Percentiles rank a stretch among this genome's conserved stretches.
phyloP scores from a whole-genome alignment of 768 basidiomycete genomes.

The Suillus variegatus region DNA sequence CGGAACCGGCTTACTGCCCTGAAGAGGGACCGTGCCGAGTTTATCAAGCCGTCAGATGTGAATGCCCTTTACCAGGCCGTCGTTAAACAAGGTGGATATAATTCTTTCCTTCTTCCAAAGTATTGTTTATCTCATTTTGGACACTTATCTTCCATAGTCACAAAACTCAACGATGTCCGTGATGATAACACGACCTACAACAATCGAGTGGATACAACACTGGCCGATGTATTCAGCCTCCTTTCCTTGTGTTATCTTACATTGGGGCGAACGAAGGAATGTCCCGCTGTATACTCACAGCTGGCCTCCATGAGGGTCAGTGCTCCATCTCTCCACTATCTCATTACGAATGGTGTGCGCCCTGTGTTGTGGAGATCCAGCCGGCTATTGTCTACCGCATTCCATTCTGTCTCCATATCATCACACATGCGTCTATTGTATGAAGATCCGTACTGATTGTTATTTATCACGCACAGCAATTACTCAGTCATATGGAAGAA shows the following conservation, averaged over 20 bases:
- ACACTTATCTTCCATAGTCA: conserved; percentile 52
- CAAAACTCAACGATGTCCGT: conserved; percentile 87
- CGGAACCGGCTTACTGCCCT: conserved; percentile 92
- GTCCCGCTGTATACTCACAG: conserved; percentile 94
- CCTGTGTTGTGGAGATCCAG: not conserved
- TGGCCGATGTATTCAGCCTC: conserved; percentile 94
- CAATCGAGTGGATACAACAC: conserved; percentile 92
- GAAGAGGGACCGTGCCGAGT: conserved; percentile 91
- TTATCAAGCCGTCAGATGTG: conserved; percentile 92
- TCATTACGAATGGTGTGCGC: not conserved
- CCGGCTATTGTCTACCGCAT: conserved; percentile 18
- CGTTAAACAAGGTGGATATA: conserved; percentile 82
- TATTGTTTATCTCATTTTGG: not conserved
- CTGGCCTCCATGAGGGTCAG: conserved; percentile 94
- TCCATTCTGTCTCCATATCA: conserved; percentile 11
- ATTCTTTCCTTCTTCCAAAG: not conserved
- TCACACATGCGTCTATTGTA: not conserved
- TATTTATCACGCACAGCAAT: conserved; percentile 60
- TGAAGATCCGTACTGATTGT: conserved; percentile 22
- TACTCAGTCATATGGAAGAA: conserved; percentile 94
- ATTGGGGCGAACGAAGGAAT: conserved; percentile 93
- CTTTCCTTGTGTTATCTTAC: conserved; percentile 97
- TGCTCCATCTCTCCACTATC: conserved; percentile 25
- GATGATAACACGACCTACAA: conserved; percentile 73
- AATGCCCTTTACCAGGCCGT: conserved; percentile 90